These are phyloP conservation scores for Flaveria trinervia DNA, from an alignment of 129 eudicot species.

Conservation along the genomic window DNA sequence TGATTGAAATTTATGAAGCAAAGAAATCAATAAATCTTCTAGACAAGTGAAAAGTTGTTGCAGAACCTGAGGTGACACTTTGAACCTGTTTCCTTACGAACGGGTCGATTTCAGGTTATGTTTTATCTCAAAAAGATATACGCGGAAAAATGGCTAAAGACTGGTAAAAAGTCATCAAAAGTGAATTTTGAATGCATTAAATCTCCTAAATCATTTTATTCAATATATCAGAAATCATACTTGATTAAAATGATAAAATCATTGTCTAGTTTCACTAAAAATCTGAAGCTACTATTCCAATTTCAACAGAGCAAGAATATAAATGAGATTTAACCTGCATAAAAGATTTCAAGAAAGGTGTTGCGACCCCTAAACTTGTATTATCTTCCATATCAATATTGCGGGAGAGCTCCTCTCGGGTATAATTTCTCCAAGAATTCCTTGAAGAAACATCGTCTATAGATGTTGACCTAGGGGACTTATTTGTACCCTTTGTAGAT, in stretches of 20 bases:
- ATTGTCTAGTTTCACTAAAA: background rate
- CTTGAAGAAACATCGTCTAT: constrained; percentile 71
- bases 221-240: too few relatives aligned
- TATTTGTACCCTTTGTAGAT: constrained; percentile 66
- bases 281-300: background rate
- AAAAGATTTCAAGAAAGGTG: constrained; percentile 89
- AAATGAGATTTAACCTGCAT: constrained; percentile 68
- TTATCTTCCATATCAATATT: constrained; percentile 62
- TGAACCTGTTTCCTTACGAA: background rate
- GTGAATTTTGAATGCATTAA: background rate
- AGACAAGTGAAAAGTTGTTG: background rate
- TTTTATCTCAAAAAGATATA: background rate
- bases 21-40: background rate
- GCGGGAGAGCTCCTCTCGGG: constrained; percentile 61
- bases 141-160: background rate
- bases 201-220: background rate
- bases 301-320: constrained; percentile 9
- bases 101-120: background rate
- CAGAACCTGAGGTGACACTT: background rate
- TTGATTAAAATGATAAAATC: too few relatives aligned
- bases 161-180: background rate
- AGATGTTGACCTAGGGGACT: constrained; percentile 66
- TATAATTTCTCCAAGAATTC: constrained; percentile 72
- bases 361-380: constrained; percentile 83
- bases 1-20: background rate